Percentiles rank a stretch among this genome's conserved stretches.
These are phyloP conservation scores for Aphanomyces euteiches DNA, from an alignment of 352 stramenopile species.

Conservation along the genomic window DNA sequence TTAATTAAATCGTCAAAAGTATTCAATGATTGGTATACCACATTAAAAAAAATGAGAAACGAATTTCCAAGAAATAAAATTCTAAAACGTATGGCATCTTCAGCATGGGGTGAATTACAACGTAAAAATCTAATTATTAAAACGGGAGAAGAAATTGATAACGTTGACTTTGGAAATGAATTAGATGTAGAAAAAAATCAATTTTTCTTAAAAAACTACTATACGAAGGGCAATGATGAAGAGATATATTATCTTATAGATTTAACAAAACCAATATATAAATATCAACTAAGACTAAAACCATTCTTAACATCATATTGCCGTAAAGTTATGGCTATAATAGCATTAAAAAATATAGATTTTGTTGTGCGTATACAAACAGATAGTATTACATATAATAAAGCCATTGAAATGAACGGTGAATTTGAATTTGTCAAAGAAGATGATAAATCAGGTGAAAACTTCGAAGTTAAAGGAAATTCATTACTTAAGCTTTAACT, in stretches of 20 bases:
- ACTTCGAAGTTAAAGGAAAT: slow-evolving; percentile 8
- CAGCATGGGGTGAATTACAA: slow-evolving; percentile 8
- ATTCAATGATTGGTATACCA: no score
- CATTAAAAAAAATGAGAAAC: not conserved
- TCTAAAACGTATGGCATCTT: not conserved
- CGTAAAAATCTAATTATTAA: not conserved
- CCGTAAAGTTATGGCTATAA: not conserved
- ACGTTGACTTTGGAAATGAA: not conserved
- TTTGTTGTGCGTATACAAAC: not conserved
- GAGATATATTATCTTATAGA: not conserved
- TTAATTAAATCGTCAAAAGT: no score
- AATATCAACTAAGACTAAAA: slow-evolving; percentile 8
- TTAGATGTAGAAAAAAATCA: not conserved
- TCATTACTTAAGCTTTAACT: not conserved
- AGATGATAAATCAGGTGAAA: slow-evolving; percentile 14
- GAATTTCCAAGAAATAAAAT: slow-evolving; percentile 9
- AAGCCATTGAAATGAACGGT: slow-evolving; percentile 17
- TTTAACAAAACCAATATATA: slow-evolving; percentile 13
- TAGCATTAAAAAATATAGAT: slow-evolving; percentile 19
- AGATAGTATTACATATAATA: slow-evolving; percentile 23
- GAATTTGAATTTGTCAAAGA: slow-evolving; percentile 17
- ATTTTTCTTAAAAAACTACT: not conserved
- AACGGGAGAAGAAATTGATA: not conserved
- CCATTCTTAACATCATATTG: not conserved
- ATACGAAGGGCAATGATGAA: not conserved